phyloP scores from a whole-genome alignment of 805 yeast species.

The Candida vartiovaarae region DNA sequence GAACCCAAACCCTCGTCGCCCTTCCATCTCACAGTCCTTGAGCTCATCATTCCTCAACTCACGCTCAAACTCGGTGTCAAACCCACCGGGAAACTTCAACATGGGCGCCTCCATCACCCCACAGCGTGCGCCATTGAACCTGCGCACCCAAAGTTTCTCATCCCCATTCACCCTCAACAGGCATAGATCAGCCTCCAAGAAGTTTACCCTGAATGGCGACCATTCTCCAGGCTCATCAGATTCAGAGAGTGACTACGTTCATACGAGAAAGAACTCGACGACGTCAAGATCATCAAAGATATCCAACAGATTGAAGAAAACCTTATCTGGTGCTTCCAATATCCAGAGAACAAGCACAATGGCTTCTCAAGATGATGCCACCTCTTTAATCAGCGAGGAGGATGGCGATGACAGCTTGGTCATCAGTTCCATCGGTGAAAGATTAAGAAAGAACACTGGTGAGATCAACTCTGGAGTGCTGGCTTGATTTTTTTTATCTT shows the following conservation, averaged over 20 bases:
- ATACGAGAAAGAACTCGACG: conserved; percentile 10
- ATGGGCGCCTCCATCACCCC: conserved; percentile 13
- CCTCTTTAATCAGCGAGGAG: conserved; percentile 10
- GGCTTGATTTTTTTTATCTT: background rate
- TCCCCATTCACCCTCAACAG: conserved; percentile 26
- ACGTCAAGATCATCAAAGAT: conserved; percentile 8
- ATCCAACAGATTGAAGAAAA: conserved; percentile 7
- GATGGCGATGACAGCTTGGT: conserved; percentile 22
- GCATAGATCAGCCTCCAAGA: conserved; percentile 13
- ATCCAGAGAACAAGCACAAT: background rate
- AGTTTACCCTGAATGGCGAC: conserved; percentile 16
- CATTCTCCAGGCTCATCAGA: conserved; percentile 24
- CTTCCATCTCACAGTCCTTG: conserved; percentile 40
- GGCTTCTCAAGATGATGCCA: conserved; percentile 5
- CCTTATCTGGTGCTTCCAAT: conserved; percentile 7
- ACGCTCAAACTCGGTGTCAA: conserved; percentile 12
- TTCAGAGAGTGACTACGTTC: conserved; percentile 20
- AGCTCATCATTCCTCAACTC: conserved; percentile 27
- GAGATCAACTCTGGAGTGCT: conserved; percentile 18
- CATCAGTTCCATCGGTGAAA: conserved; percentile 28
- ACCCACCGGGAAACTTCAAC: background rate
- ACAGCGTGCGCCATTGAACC: conserved; percentile 15
- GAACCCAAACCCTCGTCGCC: conserved; percentile 53
- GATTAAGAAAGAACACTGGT: conserved; percentile 25
- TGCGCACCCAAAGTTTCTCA: conserved; percentile 20